Percentiles rank a stretch among this genome's conserved stretches.
phyloP scores from a whole-genome alignment of 306 rosid genomes.

The Calophaca sinica region DNA sequence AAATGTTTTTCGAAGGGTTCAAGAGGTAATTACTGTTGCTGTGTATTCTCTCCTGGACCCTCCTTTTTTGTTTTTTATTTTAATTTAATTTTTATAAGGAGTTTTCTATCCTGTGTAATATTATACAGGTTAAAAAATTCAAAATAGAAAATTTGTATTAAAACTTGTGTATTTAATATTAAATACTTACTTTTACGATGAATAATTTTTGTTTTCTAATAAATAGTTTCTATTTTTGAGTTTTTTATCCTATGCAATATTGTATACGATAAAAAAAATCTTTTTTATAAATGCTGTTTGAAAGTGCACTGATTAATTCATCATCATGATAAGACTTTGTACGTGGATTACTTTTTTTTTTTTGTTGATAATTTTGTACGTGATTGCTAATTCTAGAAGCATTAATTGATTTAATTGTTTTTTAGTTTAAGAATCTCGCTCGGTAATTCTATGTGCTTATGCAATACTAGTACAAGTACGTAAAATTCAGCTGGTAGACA shows the following conservation, averaged over 20 bases:
- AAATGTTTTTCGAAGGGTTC: neutral
- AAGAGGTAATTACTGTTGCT: neutral
- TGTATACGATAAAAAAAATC: no score
- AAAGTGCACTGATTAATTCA: neutral
- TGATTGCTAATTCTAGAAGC: slow-evolving; percentile 17
- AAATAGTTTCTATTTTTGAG: no score
- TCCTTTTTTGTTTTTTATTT: neutral
- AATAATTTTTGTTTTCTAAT: no score
- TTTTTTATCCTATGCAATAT: no score
- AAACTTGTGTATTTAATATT: no score
- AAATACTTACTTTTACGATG: no score
- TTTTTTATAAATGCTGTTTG: neutral
- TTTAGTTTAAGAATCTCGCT: neutral
- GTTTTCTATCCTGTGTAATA: no score
- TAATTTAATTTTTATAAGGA: no score
- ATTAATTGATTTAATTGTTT: neutral
- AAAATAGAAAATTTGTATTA: no score
- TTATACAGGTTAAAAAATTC: no score
- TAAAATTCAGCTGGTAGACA: neutral
- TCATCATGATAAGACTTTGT: neutral
- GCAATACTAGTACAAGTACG: no score
- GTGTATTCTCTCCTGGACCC: neutral
- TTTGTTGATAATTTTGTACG: neutral
- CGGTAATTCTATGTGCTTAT: no score
- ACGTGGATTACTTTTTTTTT: neutral